Conservation (phyloP, 2,329 filamentous ascomycete genomes). For the Berkeleyomyces basicola region DNA sequence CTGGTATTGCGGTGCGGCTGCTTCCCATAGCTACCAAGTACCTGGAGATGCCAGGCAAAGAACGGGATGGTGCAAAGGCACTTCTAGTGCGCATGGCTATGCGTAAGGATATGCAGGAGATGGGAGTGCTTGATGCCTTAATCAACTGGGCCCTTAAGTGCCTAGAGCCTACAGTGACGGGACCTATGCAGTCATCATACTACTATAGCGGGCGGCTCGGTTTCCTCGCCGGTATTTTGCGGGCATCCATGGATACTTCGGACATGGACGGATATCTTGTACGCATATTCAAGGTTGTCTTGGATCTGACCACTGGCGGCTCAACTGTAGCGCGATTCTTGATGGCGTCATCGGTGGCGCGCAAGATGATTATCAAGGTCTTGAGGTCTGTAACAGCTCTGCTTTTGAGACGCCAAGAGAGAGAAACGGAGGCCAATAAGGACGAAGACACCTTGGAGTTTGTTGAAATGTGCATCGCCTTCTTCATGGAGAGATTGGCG, state of each 20-base stretch:
- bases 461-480: conserved; percentile 67
- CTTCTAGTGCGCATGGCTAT: conserved; percentile 70
- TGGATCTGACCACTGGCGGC: conserved; percentile 37
- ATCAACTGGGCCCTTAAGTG: conserved; percentile 53
- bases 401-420: conserved; percentile 25
- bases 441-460: conserved; percentile 32
- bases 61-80: conserved; percentile 71
- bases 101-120: conserved; percentile 70
- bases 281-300: conserved; percentile 47
- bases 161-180: conserved; percentile 30
- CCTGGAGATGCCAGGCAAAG: conserved; percentile 63
- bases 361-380: conserved; percentile 76
- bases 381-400: conserved; percentile 57
- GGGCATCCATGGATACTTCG: conserved; percentile 52
- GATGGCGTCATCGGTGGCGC: conserved; percentile 57
- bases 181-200: conserved; percentile 40
- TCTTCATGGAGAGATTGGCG: conserved; percentile 58
- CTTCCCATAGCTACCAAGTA: conserved; percentile 56
- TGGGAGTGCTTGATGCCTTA: conserved; percentile 52
- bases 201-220: conserved; percentile 63
- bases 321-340: conserved; percentile 36
- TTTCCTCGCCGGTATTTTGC: conserved; percentile 59
- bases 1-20: conserved; percentile 53
- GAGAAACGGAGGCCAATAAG: conserved; percentile 27
- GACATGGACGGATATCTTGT: conserved; percentile 54